Base-by-base conservation (phyloP, 805 yeast species). In the Schwanniomyces vanrijiae region DNA sequence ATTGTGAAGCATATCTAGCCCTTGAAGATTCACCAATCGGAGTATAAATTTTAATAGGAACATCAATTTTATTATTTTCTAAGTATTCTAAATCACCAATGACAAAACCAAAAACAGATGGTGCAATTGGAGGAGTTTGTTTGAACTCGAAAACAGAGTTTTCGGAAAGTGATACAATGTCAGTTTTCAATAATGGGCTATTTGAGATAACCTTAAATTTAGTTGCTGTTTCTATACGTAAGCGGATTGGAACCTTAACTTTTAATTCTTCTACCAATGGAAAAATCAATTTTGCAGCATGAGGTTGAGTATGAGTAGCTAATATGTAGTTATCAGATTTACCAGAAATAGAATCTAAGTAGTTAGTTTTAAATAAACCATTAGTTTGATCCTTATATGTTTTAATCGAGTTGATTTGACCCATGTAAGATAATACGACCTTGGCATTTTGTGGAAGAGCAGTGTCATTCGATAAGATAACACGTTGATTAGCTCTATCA, bases 301-400 rank as follows among this genome's bases (percentile, higher is more conserved):
- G 72, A 0, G 94, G 90, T 59, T 86, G 91, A 37, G 82, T 75
- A 57, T 88, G 94, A 1, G 94, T 84, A 0, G 90, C 83, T 26
- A 86, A 58, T 10, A 86, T 66, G 47, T 66, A 75, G 50, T 79
- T 76, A 48, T 78, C 74, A 1, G 83, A 66, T 19, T 60, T 68
- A 5, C 83, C 83, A 1, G 78, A 66, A 16, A 67, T 60, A 4
- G 74, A 68, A 53, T 80, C 81, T 46, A 76, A 71, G 58, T 82
- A 84, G 57, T 82, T 83, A 1, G 90, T 82, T 55, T 82, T 83
- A 71, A 83, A 87, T 1, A 87, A 60, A 29, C 94, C 94, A 41
- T 64, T 69, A 0, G 91, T 86, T 40, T 56, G 59, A 52, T 85
- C 90, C 29, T 70, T 65, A 55, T 67, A 80, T 0, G 87, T 78